Evolutionary conservation across 495 filamentous ascomycete species (phyloP).

Genomic region (Apiosordaria backusii): DNA sequence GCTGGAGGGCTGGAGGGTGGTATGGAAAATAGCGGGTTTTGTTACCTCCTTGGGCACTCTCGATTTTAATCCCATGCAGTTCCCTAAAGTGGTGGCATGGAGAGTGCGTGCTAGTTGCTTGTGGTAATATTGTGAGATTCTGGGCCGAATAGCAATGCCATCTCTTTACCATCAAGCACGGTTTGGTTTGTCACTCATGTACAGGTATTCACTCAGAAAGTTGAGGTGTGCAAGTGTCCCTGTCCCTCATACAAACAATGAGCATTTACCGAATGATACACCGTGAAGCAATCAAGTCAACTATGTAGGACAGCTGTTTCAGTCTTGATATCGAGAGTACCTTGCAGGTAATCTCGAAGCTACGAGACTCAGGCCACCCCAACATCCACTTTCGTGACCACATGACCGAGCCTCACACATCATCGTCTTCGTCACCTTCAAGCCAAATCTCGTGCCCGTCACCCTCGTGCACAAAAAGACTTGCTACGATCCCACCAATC

Average conservation of each 20-base stretch:
- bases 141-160: no score
- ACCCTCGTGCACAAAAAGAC: slow-evolving; percentile 68
- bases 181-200: no score
- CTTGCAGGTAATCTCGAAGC: no score
- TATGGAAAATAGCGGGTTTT: slow-evolving; percentile 19
- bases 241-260: no score
- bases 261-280: no score
- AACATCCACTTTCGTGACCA: neutral
- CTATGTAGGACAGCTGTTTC: no score
- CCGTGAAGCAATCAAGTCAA: no score
- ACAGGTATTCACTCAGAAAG: no score
- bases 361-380: neutral
- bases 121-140: neutral
- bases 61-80: neutral
- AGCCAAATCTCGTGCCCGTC: slow-evolving; percentile 67
- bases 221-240: no score
- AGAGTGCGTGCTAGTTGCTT: neutral
- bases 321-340: no score
- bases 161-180: no score
- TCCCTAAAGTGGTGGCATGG: neutral
- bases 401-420: neutral
- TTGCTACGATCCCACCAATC: slow-evolving; percentile 56
- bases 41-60: neutral
- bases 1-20: slow-evolving; percentile 40
- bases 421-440: slow-evolving; percentile 61